A percentile compares a stretch with the other conserved stretches of the same genome.
phyloP scores from a whole-genome alignment of 2,329 filamentous ascomycete genomes.

The Rosellinia necatrix region DNA sequence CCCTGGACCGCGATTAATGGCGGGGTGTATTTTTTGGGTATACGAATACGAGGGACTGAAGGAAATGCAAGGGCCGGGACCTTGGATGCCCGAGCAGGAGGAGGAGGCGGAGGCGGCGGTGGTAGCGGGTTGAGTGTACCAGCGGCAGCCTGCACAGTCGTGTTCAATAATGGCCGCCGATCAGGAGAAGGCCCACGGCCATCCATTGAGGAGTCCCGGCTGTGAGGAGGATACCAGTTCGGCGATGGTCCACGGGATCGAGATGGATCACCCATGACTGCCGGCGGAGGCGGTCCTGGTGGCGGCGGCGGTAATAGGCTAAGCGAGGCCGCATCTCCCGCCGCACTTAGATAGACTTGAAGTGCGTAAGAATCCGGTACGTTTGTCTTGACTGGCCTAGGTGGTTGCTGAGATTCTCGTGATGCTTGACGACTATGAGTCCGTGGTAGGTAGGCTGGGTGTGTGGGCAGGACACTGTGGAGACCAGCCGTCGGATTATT shows the following conservation, averaged over 20 bases:
- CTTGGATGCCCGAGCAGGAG: slow-evolving; percentile 29
- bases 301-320: slow-evolving; percentile 29
- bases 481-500: slow-evolving; percentile 30
- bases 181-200: slow-evolving; percentile 28
- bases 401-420: slow-evolving; percentile 24
- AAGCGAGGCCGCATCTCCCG: slow-evolving; percentile 32
- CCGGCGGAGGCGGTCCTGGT: slow-evolving; percentile 25
- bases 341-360: slow-evolving; percentile 44
- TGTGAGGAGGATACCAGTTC: slow-evolving; percentile 15
- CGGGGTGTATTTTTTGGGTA: slow-evolving; percentile 50
- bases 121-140: slow-evolving; percentile 5
- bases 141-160: neutral
- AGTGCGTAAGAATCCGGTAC: slow-evolving; percentile 42
- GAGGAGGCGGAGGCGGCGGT: slow-evolving; percentile 18
- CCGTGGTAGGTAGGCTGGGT: slow-evolving; percentile 54
- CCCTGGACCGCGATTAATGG: slow-evolving; percentile 42
- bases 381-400: slow-evolving; percentile 25
- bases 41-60: slow-evolving; percentile 44
- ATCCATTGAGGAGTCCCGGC: slow-evolving; percentile 24
- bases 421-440: slow-evolving; percentile 39
- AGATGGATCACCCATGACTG: slow-evolving; percentile 9
- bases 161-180: slow-evolving; percentile 20
- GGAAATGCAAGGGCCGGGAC: slow-evolving; percentile 46
- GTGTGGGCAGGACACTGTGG: slow-evolving; percentile 48
- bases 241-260: slow-evolving; percentile 19